Percentiles rank a stretch among this genome's conserved stretches.
These are phyloP conservation scores for Monosporozyma yasuniensis DNA, from an alignment of 805 yeast species.

Conservation along the genomic window DNA sequence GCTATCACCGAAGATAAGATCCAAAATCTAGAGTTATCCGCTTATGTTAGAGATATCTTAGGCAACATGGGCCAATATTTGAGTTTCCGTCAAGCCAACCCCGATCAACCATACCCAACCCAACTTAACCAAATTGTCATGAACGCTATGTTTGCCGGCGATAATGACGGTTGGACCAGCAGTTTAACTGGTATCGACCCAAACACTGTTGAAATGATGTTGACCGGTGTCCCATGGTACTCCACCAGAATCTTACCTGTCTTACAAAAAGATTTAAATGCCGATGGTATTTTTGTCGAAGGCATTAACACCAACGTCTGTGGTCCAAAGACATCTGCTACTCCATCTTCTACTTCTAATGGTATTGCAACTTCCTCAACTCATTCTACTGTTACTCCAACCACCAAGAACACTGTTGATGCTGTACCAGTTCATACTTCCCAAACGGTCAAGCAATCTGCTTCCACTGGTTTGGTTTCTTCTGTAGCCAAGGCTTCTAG, in stretches of 20 bases:
- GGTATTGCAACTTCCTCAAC: background rate
- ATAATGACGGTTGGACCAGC: conserved; percentile 28
- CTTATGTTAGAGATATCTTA: conserved; percentile 7
- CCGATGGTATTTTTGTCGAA: background rate
- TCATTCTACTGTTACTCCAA: background rate
- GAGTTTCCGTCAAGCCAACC: conserved; percentile 7
- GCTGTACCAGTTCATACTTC: conserved; percentile 10
- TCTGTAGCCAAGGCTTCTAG: background rate
- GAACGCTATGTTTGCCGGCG: background rate
- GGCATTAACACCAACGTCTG: conserved; percentile 1
- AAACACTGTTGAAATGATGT: conserved; percentile 5
- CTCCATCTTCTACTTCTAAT: background rate
- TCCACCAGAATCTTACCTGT: conserved; percentile 1
- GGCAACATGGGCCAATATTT: conserved; percentile 4
- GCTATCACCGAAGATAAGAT: conserved; percentile 2
- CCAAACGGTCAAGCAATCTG: background rate
- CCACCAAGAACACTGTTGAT: conserved; percentile 11
- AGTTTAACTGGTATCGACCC: conserved; percentile 20
- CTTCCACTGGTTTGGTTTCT: background rate
- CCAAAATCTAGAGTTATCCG: conserved; percentile 5
- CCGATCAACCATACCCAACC: conserved; percentile 7
- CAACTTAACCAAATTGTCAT: conserved; percentile 1
- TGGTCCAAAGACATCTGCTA: background rate
- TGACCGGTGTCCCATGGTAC: conserved; percentile 4
- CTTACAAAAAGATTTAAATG: background rate